Conservation (phyloP, 371 early-diverging fungal species). For the Mucor saturninus region DNA sequence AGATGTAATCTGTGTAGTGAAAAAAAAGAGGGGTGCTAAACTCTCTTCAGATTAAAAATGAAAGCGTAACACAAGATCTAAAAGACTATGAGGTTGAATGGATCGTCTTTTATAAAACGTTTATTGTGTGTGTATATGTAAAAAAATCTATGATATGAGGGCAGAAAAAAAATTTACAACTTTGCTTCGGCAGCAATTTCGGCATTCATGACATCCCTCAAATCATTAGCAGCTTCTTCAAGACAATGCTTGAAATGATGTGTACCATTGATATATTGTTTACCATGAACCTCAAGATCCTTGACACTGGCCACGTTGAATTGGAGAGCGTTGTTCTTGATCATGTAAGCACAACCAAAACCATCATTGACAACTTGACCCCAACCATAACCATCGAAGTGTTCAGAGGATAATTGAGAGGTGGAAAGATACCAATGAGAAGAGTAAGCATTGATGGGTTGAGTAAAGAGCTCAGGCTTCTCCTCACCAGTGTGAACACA, state of each 20-base stretch:
- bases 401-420: constrained; percentile 88
- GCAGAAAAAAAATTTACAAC: constrained; percentile 30
- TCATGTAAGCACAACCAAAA: constrained; percentile 94
- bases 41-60: too few species aligned
- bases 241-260: constrained; percentile 60
- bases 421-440: constrained; percentile 94
- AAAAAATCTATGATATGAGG: background rate
- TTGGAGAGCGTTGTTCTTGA: constrained; percentile 81
- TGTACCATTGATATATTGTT: constrained; percentile 44
- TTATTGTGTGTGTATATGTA: too few species aligned
- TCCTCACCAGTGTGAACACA: constrained; percentile 69
- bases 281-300: constrained; percentile 54
- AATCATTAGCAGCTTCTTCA: constrained; percentile 72
- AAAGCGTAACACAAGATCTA: too few species aligned
- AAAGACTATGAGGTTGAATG: too few species aligned
- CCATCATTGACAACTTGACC: constrained; percentile 95
- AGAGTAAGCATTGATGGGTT: constrained; percentile 80
- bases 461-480: constrained; percentile 83
- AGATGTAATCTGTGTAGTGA: too few species aligned
- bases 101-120: too few species aligned
- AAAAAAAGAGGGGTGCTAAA: too few species aligned
- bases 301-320: constrained; percentile 84
- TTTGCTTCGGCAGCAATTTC: constrained; percentile 50
- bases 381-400: constrained; percentile 95
- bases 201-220: constrained; percentile 68